Percentiles rank a stretch among this genome's conserved stretches.
Conservation (phyloP, 208 protist species). For the Acanthamoeba healyi region DNA sequence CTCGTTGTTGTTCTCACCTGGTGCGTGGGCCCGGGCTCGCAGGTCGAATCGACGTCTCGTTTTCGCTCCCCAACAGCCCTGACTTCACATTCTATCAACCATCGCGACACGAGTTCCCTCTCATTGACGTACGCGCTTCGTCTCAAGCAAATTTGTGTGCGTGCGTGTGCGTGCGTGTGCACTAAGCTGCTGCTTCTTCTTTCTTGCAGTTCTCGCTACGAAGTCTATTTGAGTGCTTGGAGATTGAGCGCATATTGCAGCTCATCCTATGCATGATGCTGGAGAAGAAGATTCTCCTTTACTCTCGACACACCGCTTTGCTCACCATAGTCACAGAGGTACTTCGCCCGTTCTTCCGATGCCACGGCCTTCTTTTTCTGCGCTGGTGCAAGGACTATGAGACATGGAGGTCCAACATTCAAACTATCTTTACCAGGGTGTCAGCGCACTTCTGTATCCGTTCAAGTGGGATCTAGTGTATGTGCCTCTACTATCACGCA, state of each 20-base stretch:
- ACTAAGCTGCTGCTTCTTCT: no score
- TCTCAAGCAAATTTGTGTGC: background rate
- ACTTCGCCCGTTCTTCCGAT: background rate
- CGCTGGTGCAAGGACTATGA: no score
- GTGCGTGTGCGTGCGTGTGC: background rate
- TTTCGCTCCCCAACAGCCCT: background rate
- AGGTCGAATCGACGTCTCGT: slow-evolving; percentile 8
- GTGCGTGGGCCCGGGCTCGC: background rate
- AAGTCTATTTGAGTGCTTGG: slow-evolving; percentile 28
- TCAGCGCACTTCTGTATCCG: slow-evolving; percentile 31
- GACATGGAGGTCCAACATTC: no score
- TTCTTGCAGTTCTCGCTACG: slow-evolving; percentile 8
- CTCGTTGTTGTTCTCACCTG: background rate
- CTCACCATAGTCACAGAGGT: slow-evolving; percentile 39
- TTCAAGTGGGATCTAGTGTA: slow-evolving; percentile 44
- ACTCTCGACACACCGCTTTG: slow-evolving; percentile 9
- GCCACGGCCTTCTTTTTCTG: no score
- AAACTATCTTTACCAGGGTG: background rate
- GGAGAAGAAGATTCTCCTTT: slow-evolving; percentile 49
- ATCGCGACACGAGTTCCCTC: slow-evolving; percentile 13
- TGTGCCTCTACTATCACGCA: background rate
- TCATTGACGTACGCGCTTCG: background rate
- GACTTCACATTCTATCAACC: slow-evolving; percentile 30
- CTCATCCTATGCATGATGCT: slow-evolving; percentile 46
- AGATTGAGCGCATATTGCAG: background rate